Percentiles rank a stretch among this genome's conserved stretches.
These are phyloP conservation scores for Saposhnikovia divaricata DNA, from an alignment of 129 eudicot genomes.

Conservation along the genomic window DNA sequence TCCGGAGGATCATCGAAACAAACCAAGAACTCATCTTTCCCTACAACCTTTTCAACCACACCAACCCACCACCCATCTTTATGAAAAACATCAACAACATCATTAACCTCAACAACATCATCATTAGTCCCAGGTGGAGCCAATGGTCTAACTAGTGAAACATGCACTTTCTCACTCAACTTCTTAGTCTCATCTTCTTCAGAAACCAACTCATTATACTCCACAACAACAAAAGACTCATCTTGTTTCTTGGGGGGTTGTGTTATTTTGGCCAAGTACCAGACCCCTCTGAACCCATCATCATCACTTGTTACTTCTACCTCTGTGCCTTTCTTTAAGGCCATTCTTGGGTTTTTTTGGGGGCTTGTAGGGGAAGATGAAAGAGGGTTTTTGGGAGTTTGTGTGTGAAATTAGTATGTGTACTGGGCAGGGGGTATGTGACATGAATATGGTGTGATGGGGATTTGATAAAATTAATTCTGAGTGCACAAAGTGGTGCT, in stretches of 20 bases:
- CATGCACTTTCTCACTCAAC: neutral
- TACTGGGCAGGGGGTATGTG: too few relatives aligned
- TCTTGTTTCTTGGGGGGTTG: neutral
- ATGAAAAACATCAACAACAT: slow-evolving; percentile 5
- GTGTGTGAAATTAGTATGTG: neutral
- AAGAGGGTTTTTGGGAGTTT: neutral
- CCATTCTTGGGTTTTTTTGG: neutral
- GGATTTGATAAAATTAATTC: too few relatives aligned
- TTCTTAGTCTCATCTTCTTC: neutral
- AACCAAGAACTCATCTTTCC: neutral
- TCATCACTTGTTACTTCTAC: neutral
- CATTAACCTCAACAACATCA: neutral
- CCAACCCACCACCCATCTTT: neutral
- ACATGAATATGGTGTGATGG: too few relatives aligned
- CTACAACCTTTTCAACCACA: neutral
- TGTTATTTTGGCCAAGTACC: neutral
- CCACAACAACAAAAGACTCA: neutral
- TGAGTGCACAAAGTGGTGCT: too few relatives aligned
- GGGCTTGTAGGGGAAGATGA: neutral
- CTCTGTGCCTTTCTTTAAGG: neutral
- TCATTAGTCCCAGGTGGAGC: neutral
- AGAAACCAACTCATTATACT: neutral
- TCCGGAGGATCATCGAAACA: neutral
- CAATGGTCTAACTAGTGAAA: neutral
- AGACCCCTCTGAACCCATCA: neutral